Evolutionary conservation across 768 basidiomycete genomes (phyloP).

Genomic region (Gyrodon lividus): DNA sequence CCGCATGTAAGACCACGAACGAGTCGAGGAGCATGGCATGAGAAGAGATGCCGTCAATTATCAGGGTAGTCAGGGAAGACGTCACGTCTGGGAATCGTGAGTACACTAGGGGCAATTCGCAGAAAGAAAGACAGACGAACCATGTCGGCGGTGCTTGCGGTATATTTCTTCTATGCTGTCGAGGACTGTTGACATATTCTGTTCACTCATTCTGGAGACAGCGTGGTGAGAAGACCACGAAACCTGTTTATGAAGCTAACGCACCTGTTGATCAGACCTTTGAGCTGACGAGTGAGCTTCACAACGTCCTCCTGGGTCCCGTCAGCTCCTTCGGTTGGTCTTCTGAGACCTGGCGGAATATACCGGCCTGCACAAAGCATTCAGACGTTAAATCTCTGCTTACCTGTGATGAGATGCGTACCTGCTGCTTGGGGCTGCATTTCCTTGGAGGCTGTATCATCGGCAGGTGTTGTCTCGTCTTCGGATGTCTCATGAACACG

Average conservation of each 20-base stretch:
- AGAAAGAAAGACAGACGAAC: conserved; percentile 38
- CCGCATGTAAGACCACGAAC: conserved; percentile 85
- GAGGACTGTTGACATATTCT: conserved; percentile 76
- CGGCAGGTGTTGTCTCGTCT: neutral
- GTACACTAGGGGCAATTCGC: neutral
- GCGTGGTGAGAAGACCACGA: conserved; percentile 1
- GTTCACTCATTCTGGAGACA: conserved; percentile 77
- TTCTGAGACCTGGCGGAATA: conserved; percentile 79
- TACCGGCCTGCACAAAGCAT: conserved; percentile 47
- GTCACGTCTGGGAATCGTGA: conserved; percentile 65
- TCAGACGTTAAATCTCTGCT: conserved; percentile 1
- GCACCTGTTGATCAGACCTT: conserved; percentile 87
- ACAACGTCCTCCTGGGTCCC: conserved; percentile 37
- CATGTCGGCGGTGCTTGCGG: conserved; percentile 72
- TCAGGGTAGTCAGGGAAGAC: conserved; percentile 68
- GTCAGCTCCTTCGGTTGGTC: conserved; percentile 39
- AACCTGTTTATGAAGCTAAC: conserved; percentile 7
- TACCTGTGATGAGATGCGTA: conserved; percentile 8
- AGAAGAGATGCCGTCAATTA: conserved; percentile 76
- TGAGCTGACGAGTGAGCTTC: conserved; percentile 73
- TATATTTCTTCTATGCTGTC: conserved; percentile 75
- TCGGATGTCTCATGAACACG: conserved; percentile 1
- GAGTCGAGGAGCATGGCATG: conserved; percentile 84
- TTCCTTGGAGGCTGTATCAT: neutral
- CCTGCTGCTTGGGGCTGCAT: conserved; percentile 7